These are phyloP conservation scores for Penicillium thymicola DNA, from an alignment of 2,329 filamentous ascomycete genomes.

Conservation along the genomic window DNA sequence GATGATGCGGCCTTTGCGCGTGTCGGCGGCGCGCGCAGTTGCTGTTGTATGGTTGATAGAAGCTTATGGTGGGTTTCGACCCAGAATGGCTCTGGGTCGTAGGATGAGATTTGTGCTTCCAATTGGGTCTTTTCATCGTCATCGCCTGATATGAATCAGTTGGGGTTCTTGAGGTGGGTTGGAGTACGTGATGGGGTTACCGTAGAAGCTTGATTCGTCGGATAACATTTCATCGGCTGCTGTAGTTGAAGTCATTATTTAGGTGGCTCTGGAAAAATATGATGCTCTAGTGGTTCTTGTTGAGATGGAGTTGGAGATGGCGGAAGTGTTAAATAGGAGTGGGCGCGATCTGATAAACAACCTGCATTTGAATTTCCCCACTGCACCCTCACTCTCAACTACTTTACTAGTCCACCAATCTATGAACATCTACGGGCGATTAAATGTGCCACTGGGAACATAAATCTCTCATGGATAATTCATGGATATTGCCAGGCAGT, in stretches of 20 bases:
- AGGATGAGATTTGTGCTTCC: slow-evolving; percentile 49
- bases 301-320: not conserved
- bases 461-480: no score
- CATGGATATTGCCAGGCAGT: no score
- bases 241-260: not conserved
- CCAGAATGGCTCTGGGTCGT: slow-evolving; percentile 54
- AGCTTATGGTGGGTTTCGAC: slow-evolving; percentile 28
- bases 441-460: no score
- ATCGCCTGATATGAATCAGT: slow-evolving; percentile 50
- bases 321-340: not conserved
- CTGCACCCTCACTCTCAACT: not conserved
- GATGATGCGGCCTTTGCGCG: not conserved
- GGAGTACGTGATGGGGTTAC: slow-evolving; percentile 17
- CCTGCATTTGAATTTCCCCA: not conserved
- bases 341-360: not conserved
- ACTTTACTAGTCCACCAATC: not conserved
- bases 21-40: not conserved
- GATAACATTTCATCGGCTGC: slow-evolving; percentile 34
- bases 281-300: not conserved
- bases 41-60: slow-evolving; percentile 34
- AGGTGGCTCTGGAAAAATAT: not conserved
- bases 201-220: slow-evolving; percentile 47
- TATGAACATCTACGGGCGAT: not conserved
- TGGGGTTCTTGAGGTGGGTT: not conserved
- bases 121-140: slow-evolving; percentile 49